A percentile compares a stretch with the other conserved stretches of the same genome.
These are phyloP conservation scores for Aechmea fasciata DNA, from an alignment of 176 grass and related monocot genomes.

Conservation along the genomic window DNA sequence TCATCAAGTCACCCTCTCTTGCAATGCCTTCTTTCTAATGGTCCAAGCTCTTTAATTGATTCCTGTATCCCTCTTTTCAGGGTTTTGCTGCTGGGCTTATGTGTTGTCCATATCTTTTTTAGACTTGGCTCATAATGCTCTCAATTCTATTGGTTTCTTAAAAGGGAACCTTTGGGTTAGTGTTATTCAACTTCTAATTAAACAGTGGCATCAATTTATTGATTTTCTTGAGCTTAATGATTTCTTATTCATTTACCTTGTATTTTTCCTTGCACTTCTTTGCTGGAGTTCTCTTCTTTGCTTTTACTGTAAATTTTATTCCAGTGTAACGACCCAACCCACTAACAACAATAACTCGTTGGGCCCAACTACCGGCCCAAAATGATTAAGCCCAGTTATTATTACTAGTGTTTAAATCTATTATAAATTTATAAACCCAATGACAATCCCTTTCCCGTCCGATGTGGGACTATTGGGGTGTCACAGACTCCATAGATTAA, in stretches of 20 bases:
- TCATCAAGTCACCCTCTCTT: not conserved
- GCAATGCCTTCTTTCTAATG: slow-evolving; percentile 4
- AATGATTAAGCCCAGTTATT: too few species aligned
- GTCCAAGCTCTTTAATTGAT: slow-evolving; percentile 1
- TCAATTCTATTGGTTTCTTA: slow-evolving; percentile 94
- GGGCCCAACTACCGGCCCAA: too few species aligned
- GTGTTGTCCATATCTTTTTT: slow-evolving; percentile 94
- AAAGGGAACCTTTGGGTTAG: slow-evolving; percentile 94
- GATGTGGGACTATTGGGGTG: too few species aligned
- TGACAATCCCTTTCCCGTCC: too few species aligned
- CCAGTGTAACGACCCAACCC: too few species aligned
- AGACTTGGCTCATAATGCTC: slow-evolving; percentile 88
- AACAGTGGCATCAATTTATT: not conserved
- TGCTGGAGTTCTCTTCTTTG: slow-evolving; percentile 86
- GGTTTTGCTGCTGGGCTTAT: slow-evolving; percentile 96
- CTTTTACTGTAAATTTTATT: slow-evolving; percentile 73
- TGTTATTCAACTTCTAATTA: not conserved
- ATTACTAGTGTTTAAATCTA: too few species aligned
- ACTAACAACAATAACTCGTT: too few species aligned
- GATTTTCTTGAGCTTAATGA: not conserved
- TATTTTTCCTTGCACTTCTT: slow-evolving; percentile 46
- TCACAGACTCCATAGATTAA: too few species aligned
- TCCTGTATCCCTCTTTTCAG: slow-evolving; percentile 26
- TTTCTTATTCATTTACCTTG: not conserved
- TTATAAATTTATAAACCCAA: too few species aligned